Evolutionary conservation across 352 stramenopile genomes (phyloP), one percentile per base, ranked within the genome.

Genomic region (Globisporangium yorkense): DNA sequence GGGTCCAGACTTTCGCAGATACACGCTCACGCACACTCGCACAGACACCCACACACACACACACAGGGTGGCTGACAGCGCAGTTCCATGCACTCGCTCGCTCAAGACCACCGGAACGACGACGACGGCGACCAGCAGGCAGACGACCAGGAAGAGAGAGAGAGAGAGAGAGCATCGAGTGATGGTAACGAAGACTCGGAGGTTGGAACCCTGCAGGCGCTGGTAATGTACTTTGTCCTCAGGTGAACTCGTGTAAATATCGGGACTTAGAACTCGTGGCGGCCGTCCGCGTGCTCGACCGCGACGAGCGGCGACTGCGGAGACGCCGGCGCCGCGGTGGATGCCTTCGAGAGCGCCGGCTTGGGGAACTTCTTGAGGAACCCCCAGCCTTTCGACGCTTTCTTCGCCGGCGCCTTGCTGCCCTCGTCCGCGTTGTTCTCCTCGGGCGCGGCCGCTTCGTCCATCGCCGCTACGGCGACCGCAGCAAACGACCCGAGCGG

Each of bases 191-290:
- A 49, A 49, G n/a, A 49, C 44, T 13, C 44, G n/a, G n/a, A 15
- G 20, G 21, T 49, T 21, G 43, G 44, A 49, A 12, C 24, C 44
- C 44, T 49, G 20, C 21, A 15, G 21, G 44, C 13, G n/a, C 41
- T 47, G 33, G 41, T 47, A 47, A 21, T 24, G 41, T 47, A 47
- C 41, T 21, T 12, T 24, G 6, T 47, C 18, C 9, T 40, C 16
- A 43, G 10, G 35, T 29, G 21, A 13, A 10, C 44, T 5, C 44
- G 44, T 31, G 44, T 49, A 29, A 27, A 49, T 49, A 49, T 20
- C 21, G 7, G 18, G 20, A 2, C 21, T 54, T 33, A 88, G 55
- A 88, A 88, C 61, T 88, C 78, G 57, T 76, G 66, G 54, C 80
- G 62, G 46, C 76, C 77, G 45, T 68, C 56, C n/a, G 69, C 75